Evolutionary conservation across 1,284 basidiomycete species (phyloP).

Genomic region (Paramarasmius palmivorus): DNA sequence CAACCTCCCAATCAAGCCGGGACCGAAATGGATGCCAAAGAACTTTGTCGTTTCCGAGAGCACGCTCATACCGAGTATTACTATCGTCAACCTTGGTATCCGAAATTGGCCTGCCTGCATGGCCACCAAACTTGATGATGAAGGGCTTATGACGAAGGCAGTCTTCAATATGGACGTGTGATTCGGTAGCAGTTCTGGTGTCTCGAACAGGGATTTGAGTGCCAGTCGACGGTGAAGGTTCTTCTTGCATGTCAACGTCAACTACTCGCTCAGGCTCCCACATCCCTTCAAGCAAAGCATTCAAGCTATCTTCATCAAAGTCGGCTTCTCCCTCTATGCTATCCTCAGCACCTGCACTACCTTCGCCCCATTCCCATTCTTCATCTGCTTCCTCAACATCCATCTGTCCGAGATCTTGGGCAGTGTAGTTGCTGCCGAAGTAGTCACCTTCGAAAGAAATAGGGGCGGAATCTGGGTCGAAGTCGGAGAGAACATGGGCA

Average conservation of each 20-base stretch:
- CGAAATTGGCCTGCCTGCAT: background rate
- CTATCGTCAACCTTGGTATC: background rate
- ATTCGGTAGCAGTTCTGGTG: background rate
- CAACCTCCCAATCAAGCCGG: slow-evolving; percentile 7
- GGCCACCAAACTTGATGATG: background rate
- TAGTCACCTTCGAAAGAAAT: background rate
- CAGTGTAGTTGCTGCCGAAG: background rate
- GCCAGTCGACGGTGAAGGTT: background rate
- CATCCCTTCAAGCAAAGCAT: background rate
- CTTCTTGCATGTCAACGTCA: background rate
- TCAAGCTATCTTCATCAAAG: background rate
- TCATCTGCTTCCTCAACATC: background rate
- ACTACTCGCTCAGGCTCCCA: background rate
- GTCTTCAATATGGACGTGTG: background rate
- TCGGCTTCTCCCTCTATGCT: too few relatives aligned
- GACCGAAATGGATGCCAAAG: slow-evolving; percentile 1
- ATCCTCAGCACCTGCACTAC: too few relatives aligned
- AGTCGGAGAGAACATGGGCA: background rate
- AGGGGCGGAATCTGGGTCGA: background rate
- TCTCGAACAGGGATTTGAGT: too few relatives aligned
- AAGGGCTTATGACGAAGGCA: background rate
- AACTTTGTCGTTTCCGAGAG: background rate
- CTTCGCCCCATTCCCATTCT: background rate
- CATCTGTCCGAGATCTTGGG: background rate
- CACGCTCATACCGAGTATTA: background rate